phyloP scores from a whole-genome alignment of 371 early-diverging fungal genomes.

The Synchytrium microbalum region DNA sequence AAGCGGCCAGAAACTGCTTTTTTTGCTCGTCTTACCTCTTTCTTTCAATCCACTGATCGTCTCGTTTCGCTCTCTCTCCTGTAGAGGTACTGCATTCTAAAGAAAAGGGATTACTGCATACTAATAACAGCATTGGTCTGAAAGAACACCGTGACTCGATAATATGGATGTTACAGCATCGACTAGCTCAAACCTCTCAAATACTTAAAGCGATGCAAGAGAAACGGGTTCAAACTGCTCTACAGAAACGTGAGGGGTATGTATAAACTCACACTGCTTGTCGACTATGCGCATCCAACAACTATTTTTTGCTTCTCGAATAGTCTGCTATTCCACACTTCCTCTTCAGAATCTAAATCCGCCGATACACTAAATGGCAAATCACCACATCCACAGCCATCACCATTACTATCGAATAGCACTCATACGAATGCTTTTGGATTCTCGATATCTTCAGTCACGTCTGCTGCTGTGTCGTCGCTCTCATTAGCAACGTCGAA shows the following conservation, averaged over 20 bases:
- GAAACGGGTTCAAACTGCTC: conserved; percentile 14
- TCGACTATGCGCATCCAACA: background rate
- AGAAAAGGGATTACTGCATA: background rate
- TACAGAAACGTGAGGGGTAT: conserved; percentile 21
- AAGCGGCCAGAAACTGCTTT: too few species aligned
- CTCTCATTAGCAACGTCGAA: background rate
- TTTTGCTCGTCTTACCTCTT: too few species aligned
- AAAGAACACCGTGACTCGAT: conserved; percentile 20
- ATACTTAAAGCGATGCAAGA: conserved; percentile 25
- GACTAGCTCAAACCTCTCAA: conserved; percentile 22
- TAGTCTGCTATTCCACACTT: too few species aligned
- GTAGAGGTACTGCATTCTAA: background rate
- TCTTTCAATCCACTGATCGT: too few species aligned
- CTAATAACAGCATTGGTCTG: background rate
- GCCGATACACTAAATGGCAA: too few species aligned
- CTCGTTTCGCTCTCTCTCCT: too few species aligned
- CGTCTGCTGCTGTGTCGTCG: background rate
- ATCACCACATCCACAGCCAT: background rate
- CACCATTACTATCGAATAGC: background rate
- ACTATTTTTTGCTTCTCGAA: too few species aligned
- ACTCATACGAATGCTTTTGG: conserved; percentile 7
- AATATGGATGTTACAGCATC: conserved; percentile 25
- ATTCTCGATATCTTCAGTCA: background rate
- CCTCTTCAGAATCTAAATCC: too few species aligned
- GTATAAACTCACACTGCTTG: background rate